Conservation (phyloP, 495 filamentous ascomycete species). For the Sporormia fimetaria region DNA sequence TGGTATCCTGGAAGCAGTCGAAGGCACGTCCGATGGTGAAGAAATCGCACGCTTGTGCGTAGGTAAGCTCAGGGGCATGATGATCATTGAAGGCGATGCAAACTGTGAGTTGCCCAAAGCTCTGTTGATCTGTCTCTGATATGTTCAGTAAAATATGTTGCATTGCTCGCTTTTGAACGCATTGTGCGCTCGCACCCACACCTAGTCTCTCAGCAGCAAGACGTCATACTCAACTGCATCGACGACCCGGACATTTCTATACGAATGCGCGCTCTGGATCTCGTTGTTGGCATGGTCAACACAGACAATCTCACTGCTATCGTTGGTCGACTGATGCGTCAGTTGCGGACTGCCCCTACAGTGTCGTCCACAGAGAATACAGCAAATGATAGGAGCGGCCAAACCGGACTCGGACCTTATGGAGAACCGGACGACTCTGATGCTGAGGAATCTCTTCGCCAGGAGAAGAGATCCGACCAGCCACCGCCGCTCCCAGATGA, state of each 20-base stretch:
- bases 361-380: constrained; percentile 30
- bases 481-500: constrained; percentile 55
- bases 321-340: constrained; percentile 73
- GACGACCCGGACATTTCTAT: constrained; percentile 97
- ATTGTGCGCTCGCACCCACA: constrained; percentile 82
- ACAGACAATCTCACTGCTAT: constrained; percentile 70
- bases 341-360: constrained; percentile 51
- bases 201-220: constrained; percentile 80
- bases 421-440: constrained; percentile 52
- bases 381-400: constrained; percentile 28
- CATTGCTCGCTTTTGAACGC: constrained; percentile 83
- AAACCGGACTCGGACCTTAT: constrained; percentile 32
- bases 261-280: constrained; percentile 78
- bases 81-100: constrained; percentile 80
- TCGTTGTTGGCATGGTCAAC: constrained; percentile 84
- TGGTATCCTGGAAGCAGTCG: constrained; percentile 72
- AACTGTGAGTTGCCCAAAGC: constrained; percentile 53
- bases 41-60: constrained; percentile 93
- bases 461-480: constrained; percentile 28
- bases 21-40: constrained; percentile 66
- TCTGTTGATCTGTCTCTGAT: constrained; percentile 11
- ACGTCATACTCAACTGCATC: constrained; percentile 90
- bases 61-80: constrained; percentile 84
- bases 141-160: constrained; percentile 81
- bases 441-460: constrained; percentile 34